Evolutionary conservation across 108 stramenopile species (phyloP).

Genomic region (Pseudonitzschia delicatissima): DNA sequence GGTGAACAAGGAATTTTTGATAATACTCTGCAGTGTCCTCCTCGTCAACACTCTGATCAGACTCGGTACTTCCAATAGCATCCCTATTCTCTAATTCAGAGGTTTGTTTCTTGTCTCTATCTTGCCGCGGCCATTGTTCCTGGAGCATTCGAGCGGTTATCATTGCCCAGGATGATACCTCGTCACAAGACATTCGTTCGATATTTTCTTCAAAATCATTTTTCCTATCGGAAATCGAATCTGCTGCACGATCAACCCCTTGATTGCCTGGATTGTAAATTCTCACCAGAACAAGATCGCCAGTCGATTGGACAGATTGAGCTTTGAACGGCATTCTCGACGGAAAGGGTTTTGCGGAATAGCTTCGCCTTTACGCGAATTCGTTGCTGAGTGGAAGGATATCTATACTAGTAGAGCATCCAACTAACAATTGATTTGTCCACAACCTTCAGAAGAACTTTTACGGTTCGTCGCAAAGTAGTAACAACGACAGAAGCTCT

Average conservation of each 20-base stretch:
- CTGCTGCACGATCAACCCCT: not conserved
- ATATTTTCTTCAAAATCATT: not conserved
- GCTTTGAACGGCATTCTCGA: not conserved
- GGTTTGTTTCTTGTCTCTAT: not conserved
- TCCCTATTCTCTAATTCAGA: too few species aligned
- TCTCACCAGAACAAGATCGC: slow-evolving; percentile 1
- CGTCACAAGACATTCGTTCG: not conserved
- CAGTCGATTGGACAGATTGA: slow-evolving; percentile 2
- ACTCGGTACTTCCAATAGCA: too few species aligned
- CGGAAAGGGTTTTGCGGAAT: too few species aligned
- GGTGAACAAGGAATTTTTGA: slow-evolving; percentile 8
- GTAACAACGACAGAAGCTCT: too few species aligned
- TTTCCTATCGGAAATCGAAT: not conserved
- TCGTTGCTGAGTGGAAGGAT: too few species aligned
- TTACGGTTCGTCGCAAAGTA: too few species aligned
- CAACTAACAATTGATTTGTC: too few species aligned
- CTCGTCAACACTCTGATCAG: not conserved
- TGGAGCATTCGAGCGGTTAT: slow-evolving; percentile 2
- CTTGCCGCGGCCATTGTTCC: slow-evolving; percentile 18
- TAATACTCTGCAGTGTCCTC: not conserved
- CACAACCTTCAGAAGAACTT: too few species aligned
- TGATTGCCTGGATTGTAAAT: not conserved
- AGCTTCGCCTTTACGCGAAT: too few species aligned
- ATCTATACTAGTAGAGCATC: too few species aligned
- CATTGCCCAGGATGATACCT: slow-evolving; percentile 9